A percentile compares a stretch with the other conserved stretches of the same genome.
phyloP scores from a whole-genome alignment of 2,329 filamentous ascomycete genomes.

The Gremmenia infestans region DNA sequence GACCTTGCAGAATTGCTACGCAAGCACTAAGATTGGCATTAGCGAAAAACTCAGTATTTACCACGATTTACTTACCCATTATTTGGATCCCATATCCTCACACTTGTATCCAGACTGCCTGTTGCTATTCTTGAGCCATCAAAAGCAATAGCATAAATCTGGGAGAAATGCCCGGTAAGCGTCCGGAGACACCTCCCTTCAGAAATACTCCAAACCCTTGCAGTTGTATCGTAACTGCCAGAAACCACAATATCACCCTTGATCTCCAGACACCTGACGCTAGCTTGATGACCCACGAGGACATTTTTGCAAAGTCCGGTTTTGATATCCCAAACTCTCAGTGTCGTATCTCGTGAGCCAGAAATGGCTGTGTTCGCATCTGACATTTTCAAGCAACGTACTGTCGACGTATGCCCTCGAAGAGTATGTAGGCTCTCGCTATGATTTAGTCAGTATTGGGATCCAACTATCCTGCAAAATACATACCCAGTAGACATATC shows the following conservation, averaged over 20 bases:
- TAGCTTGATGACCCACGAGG: slow-evolving; percentile 90
- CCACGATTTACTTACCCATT: slow-evolving; percentile 60
- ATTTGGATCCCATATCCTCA: slow-evolving; percentile 90
- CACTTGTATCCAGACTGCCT: slow-evolving; percentile 92
- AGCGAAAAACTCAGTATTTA: slow-evolving; percentile 49
- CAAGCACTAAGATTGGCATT: slow-evolving; percentile 35
- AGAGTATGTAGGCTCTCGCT: slow-evolving; percentile 76
- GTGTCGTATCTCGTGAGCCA: slow-evolving; percentile 88
- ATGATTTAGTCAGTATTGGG: slow-evolving; percentile 23
- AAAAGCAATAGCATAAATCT: slow-evolving; percentile 98
- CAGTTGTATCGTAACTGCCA: slow-evolving; percentile 95
- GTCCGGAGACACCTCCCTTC: slow-evolving; percentile 90
- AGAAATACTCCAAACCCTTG: slow-evolving; percentile 95
- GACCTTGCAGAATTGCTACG: slow-evolving; percentile 88
- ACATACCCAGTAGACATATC: slow-evolving; percentile 85
- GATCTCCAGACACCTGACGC: slow-evolving; percentile 90
- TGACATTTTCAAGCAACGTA: slow-evolving; percentile 96
- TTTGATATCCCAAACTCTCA: slow-evolving; percentile 90
- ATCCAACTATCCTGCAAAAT: slow-evolving; percentile 24
- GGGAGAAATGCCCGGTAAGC: slow-evolving; percentile 90
- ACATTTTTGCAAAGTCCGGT: slow-evolving; percentile 87
- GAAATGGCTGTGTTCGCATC: slow-evolving; percentile 92
- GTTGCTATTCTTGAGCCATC: slow-evolving; percentile 91
- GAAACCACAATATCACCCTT: slow-evolving; percentile 97
- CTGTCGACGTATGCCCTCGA: slow-evolving; percentile 92